phyloP scores from a whole-genome alignment of 306 rosid species.

The Biancaea sappan region DNA sequence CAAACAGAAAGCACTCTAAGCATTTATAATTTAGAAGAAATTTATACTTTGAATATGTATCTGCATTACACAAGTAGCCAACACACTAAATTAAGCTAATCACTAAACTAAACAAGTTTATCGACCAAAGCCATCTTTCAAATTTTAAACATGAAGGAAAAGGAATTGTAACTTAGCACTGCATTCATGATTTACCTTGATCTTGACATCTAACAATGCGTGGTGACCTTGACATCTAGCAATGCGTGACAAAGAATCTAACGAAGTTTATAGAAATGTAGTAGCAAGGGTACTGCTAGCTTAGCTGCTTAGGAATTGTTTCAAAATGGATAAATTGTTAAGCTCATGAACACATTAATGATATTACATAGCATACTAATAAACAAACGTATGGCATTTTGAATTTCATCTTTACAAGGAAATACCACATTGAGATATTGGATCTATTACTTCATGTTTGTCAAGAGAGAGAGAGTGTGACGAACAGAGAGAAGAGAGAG shows the following conservation, averaged over 20 bases:
- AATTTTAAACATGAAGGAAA: conserved; percentile 19
- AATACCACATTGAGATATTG: neutral
- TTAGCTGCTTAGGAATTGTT: neutral
- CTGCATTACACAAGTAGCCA: conserved; percentile 3
- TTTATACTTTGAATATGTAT: neutral
- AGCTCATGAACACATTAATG: neutral
- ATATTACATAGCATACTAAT: neutral
- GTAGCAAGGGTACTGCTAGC: neutral
- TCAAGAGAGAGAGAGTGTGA: no score
- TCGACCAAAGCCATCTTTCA: conserved; percentile 11
- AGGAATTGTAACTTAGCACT: conserved; percentile 21
- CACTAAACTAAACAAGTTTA: conserved; percentile 16
- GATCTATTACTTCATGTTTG: neutral
- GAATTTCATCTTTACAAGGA: neutral
- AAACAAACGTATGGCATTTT: neutral
- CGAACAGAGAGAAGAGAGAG: no score
- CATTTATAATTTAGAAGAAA: neutral
- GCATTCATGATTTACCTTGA: neutral
- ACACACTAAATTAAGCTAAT: conserved; percentile 6
- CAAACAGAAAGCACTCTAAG: conserved; percentile 18
- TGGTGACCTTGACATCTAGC: no score
- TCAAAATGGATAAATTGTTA: neutral
- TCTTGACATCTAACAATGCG: neutral
- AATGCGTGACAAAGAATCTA: neutral
- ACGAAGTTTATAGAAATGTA: neutral